Evolutionary conservation across 108 stramenopile species (phyloP).

Genomic region (Stephanodiscus triporus): DNA sequence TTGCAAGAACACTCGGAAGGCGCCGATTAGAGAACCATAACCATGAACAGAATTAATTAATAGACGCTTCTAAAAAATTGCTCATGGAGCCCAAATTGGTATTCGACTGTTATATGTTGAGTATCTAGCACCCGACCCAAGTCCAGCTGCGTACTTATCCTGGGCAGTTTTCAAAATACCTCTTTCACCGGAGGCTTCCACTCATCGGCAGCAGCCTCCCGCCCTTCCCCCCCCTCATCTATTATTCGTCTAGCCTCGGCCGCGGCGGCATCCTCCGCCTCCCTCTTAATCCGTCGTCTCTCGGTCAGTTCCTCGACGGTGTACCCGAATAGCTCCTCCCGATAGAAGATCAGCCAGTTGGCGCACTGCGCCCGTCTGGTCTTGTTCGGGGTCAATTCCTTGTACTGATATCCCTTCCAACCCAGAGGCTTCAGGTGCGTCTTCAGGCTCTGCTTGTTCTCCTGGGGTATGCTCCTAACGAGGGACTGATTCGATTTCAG

Average conservation of each 20-base stretch:
- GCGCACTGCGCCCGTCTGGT: conserved; percentile 93
- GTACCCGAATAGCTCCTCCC: conserved; percentile 87
- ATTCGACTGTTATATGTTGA: too few relatives aligned
- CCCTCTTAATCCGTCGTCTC: conserved; percentile 56
- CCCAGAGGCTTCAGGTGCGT: conserved; percentile 78
- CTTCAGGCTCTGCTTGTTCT: conserved; percentile 85
- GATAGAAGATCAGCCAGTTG: conserved; percentile 90
- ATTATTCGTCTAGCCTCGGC: conserved; percentile 36
- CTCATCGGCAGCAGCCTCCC: conserved; percentile 32
- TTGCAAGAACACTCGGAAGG: too few relatives aligned
- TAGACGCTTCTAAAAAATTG: too few relatives aligned
- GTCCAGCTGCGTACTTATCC: not conserved
- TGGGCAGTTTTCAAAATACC: conserved; percentile 54
- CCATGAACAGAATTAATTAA: too few relatives aligned
- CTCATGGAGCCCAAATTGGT: too few relatives aligned
- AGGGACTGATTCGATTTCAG: conserved; percentile 81
- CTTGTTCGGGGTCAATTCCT: conserved; percentile 95
- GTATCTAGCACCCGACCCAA: not conserved
- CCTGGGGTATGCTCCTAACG: conserved; percentile 75
- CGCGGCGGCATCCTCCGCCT: conserved; percentile 51
- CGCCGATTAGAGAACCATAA: not conserved
- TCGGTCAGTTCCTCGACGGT: conserved; percentile 84
- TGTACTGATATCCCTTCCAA: conserved; percentile 79
- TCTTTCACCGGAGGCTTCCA: conserved; percentile 83
- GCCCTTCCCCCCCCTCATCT: conserved; percentile 33